Base-by-base conservation (phyloP, 257 asterid species). In the Lithospermum erythrorhizon region DNA sequence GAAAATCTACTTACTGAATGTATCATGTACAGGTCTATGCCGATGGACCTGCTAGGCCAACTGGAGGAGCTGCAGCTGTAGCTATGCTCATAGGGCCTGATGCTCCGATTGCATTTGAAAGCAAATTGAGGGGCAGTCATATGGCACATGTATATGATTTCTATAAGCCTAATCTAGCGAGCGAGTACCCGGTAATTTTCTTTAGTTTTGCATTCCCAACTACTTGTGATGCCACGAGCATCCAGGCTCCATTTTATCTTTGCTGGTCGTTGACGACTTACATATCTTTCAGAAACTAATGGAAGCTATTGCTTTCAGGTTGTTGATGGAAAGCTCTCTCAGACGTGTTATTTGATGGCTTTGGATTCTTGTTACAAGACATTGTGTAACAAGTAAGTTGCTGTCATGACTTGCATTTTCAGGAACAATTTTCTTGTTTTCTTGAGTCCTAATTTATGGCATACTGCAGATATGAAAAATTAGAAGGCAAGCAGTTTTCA, bases 321-420 rank as follows among this genome's bases (percentile, higher is more conserved):
- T 71, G 99, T 93, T 55, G 99, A 93, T 71, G 99, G 99, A 61
- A 93, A 93, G 80, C 97, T 93, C 75, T 89, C 99, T 59, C 99
- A 93, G 65, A 93, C 97, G 48, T 93, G 99, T 73, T 93, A 89
- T 78, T 95, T 93, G 72, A 83, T 86, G 97, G 97, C 97, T 21
- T 87, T 93, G 27, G 99, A 93, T 85, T 75, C 94, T 55, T 93
- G 99, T 79, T 93, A 93, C 87, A 80, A 82, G 70, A 76, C 65
- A 77, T 79, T 93, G n/a, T 80, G 91, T 57, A 63, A 75, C 63
- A 93, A 89, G 99, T 91, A 82, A 76, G 78, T 57, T 65, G 23
- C 64, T 25, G 47, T 25, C 1, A 32, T 10, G 21, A 49, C 35
- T 56, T 61, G 55, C 41, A 14, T 22, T 10, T 48, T 5, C 2